Evolutionary conservation across 805 yeast genomes (phyloP).

Genomic region (Zygotorulaspora florentina): DNA sequence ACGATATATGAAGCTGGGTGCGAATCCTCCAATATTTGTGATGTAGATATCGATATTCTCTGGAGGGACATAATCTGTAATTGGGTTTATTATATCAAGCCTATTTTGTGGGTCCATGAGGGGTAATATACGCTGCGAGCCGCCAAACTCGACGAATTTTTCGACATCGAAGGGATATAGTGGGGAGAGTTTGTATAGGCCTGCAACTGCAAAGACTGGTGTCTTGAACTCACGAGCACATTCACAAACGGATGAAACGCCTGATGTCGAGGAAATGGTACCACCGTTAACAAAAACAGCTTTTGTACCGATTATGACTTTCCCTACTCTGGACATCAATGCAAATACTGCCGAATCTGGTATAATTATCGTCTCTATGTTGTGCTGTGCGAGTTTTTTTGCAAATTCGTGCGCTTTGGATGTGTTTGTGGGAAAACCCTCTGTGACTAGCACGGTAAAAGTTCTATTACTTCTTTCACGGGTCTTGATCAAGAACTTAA

Average conservation of each 20-base stretch:
- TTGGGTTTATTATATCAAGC: slow-evolving; percentile 61
- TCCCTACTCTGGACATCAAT: slow-evolving; percentile 95
- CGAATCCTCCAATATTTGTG: slow-evolving; percentile 93
- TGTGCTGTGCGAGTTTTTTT: slow-evolving; percentile 70
- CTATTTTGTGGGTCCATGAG: slow-evolving; percentile 62
- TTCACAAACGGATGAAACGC: slow-evolving; percentile 89
- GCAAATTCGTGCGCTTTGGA: slow-evolving; percentile 74
- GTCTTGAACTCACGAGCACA: slow-evolving; percentile 93
- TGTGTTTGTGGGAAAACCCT: slow-evolving; percentile 87
- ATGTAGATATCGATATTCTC: slow-evolving; percentile 91
- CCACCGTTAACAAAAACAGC: slow-evolving; percentile 97
- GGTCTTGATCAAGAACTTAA: slow-evolving; percentile 81
- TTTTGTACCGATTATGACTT: slow-evolving; percentile 87
- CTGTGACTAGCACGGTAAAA: slow-evolving; percentile 89
- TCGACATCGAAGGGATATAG: slow-evolving; percentile 86
- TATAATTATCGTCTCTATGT: slow-evolving; percentile 83
- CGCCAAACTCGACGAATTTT: slow-evolving; percentile 83
- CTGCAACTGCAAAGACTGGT: slow-evolving; percentile 96
- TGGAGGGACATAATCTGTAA: slow-evolving; percentile 88
- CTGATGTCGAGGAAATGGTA: slow-evolving; percentile 78
- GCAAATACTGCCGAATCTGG: slow-evolving; percentile 94
- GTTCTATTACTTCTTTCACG: slow-evolving; percentile 69
- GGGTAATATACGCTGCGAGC: slow-evolving; percentile 45
- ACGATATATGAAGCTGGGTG: slow-evolving; percentile 94
- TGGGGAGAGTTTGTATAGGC: slow-evolving; percentile 88